Conservation (phyloP, 2,329 filamentous ascomycete species). For the Emmonsia crescens region DNA sequence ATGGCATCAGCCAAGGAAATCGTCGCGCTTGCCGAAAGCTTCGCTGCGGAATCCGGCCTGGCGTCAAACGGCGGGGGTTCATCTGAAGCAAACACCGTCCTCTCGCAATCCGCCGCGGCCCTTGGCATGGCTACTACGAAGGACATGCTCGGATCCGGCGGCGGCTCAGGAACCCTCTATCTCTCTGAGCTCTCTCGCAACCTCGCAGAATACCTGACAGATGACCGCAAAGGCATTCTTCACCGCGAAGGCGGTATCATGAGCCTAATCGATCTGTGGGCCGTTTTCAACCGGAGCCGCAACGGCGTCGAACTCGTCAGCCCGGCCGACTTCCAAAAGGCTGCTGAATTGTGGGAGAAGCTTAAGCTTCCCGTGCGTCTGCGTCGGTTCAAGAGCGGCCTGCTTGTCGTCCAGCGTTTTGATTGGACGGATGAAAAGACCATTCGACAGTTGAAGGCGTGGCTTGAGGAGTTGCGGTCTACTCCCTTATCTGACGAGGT, state of each 20-base stretch:
- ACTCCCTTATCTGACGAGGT: conserved; percentile 54
- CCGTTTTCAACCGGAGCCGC: conserved; percentile 83
- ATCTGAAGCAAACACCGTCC: conserved; percentile 60
- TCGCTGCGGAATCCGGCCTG: conserved; percentile 57
- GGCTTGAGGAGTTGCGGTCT: conserved; percentile 64
- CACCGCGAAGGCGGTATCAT: conserved; percentile 77
- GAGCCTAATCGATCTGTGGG: conserved; percentile 83
- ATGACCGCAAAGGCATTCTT: conserved; percentile 68
- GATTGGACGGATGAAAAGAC: conserved; percentile 89
- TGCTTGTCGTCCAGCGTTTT: conserved; percentile 83
- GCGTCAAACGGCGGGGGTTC: conserved; percentile 46
- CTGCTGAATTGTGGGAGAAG: conserved; percentile 76
- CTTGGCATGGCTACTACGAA: conserved; percentile 88
- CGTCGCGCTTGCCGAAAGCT: conserved; percentile 80
- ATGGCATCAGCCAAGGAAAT: conserved; percentile 98
- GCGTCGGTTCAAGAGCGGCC: conserved; percentile 79
- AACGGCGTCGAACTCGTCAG: conserved; percentile 92
- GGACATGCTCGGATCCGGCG: conserved; percentile 75
- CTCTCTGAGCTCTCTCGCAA: conserved; percentile 77
- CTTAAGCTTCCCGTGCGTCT: conserved; percentile 77
- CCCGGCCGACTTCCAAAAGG: conserved; percentile 83
- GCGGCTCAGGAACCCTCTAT: conserved; percentile 70
- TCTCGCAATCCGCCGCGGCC: conserved; percentile 72
- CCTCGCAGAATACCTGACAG: conserved; percentile 77
- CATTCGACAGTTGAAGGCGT: conserved; percentile 61